These are phyloP conservation scores for Phaseolus coccineus DNA, from an alignment of 331 rosid genomes.

Conservation along the genomic window DNA sequence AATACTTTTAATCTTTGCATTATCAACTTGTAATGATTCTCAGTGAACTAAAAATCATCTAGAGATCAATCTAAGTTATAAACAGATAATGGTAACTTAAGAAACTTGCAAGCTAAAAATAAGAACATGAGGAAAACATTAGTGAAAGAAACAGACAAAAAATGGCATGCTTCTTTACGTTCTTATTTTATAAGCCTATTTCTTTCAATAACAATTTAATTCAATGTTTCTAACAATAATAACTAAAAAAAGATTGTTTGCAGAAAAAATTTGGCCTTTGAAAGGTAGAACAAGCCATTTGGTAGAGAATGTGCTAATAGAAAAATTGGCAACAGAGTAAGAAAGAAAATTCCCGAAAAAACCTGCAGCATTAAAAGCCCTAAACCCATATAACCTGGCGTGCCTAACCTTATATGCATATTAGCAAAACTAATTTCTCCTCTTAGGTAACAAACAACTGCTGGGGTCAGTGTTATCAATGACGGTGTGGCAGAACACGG, in stretches of 20 bases:
- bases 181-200: constrained; percentile 11
- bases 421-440: background rate
- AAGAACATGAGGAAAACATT: constrained; percentile 18
- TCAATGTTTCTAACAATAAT: background rate
- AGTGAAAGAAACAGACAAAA: background rate
- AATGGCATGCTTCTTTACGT: background rate
- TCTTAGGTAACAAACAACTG: constrained; percentile 3
- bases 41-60: constrained; percentile 22
- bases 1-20: background rate
- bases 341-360: background rate
- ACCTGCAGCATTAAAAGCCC: background rate
- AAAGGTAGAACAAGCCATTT: background rate
- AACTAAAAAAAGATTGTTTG: background rate
- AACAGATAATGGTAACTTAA: constrained; percentile 21
- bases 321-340: background rate
- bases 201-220: constrained; percentile 11
- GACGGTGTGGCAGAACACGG: too few species aligned
- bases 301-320: constrained; percentile 7
- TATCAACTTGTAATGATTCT: constrained; percentile 21
- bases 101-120: constrained; percentile 31
- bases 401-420: background rate
- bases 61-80: constrained; percentile 7
- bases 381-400: background rate
- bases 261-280: background rate
- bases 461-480: background rate